phyloP scores from a whole-genome alignment of 768 basidiomycete genomes.

The Pleurotus tuoliensis region DNA sequence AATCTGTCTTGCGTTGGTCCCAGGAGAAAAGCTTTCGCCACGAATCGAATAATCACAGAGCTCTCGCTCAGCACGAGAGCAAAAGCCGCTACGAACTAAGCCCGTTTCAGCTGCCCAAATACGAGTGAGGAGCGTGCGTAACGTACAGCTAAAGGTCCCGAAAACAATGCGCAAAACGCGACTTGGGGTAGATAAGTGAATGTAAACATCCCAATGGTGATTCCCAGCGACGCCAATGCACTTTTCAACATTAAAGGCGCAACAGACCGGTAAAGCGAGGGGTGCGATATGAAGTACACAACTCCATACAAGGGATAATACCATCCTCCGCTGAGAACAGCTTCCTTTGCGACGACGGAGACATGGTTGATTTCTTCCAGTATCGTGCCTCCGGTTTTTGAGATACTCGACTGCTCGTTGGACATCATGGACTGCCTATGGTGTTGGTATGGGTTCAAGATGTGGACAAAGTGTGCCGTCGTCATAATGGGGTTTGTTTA shows the following conservation, averaged over 20 bases:
- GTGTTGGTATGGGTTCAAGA: neutral
- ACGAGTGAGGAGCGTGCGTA: neutral
- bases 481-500: neutral
- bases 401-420: neutral
- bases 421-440: neutral
- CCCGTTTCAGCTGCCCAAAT: no score
- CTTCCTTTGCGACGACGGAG: conserved; percentile 22
- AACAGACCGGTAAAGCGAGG: conserved; percentile 29
- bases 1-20: conserved; percentile 32
- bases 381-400: neutral
- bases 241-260: conserved; percentile 36
- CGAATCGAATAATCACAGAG: conserved; percentile 31
- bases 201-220: conserved; percentile 44
- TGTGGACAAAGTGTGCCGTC: neutral
- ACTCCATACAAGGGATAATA: conserved; percentile 35
- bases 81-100: conserved; percentile 43
- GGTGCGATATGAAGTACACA: conserved; percentile 31
- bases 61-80: conserved; percentile 40
- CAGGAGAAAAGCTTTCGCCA: conserved; percentile 33
- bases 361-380: neutral
- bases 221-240: conserved; percentile 29
- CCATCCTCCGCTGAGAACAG: conserved; percentile 32
- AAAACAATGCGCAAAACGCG: conserved; percentile 56
- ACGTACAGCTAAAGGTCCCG: conserved; percentile 51
- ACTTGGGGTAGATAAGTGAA: conserved; percentile 67